Evolutionary conservation across 192 early-diverging fungal species (phyloP), one percentile per base, ranked within the genome.

Genomic region (Rhizoclosmatium globosum): DNA sequence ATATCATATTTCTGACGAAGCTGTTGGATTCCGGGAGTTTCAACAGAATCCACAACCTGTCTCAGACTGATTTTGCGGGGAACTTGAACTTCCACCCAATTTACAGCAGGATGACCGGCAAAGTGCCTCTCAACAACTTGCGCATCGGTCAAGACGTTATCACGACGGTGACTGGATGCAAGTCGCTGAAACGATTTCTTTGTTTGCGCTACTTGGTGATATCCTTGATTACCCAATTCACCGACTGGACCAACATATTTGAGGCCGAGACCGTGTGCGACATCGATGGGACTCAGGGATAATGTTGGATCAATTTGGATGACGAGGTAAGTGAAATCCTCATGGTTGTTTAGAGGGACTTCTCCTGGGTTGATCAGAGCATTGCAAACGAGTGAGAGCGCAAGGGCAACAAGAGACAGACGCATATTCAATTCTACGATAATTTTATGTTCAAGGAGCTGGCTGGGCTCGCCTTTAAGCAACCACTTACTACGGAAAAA

Each of bases 211-310:
- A 91, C 88, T 56, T 92, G 85, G 77, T 89, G 91, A 76, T 93
- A 89, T 23, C 92, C 82, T 0, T 53, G 11, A 31, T 31, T 31
- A 31, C 31, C 31, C 42, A 95, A 79, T 66, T 92, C 89, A 41
- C 94, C 94, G 2, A 95, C 86, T 47, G 83, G 86, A 13, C 93
- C 92, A 23, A 85, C 43, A 38, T 64, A 68, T n/a, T 82, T 71
- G 44, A 82, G 64, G 3, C 69, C 80, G 7, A 85, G 61, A 1
- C 19, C 45, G n/a, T 38, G n/a, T 31, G 76, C 84, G 31, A 31
- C 6, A 86, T 31, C 31, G 31, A 31, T 0, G 31, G 31, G 31
- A 31, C 31, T 31, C 31, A 31, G 31, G 31, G 31, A 31, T 31
- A 31, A 31, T 31, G 31, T 31, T 31, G 31, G 31, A 31, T 31